Evolutionary conservation across 2,329 filamentous ascomycete species (phyloP), one percentile per base, ranked within the genome.

Genomic region (Fusarium aywerte): DNA sequence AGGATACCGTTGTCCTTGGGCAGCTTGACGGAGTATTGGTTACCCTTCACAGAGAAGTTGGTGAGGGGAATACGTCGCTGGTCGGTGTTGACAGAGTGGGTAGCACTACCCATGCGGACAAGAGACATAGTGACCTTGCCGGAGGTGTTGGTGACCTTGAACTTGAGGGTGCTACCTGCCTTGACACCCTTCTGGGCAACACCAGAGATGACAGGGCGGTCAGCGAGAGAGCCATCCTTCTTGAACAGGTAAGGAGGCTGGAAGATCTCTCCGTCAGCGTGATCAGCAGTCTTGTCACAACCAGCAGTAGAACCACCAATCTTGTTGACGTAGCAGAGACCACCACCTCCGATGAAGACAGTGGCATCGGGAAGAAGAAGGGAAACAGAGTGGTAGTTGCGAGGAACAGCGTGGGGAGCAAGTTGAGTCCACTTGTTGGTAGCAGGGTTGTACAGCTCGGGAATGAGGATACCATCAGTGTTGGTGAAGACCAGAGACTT

Each of bases 61-160:
- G 72, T 76, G 21, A 86, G 73, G 15, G 82, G 77, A 45, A 88
- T 78, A 10, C 85, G 80, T 21, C 86, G 75, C 76, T 88, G 85
- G 72, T 89, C 86, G 0, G 82, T 88, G 67, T 89, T 85, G 45
- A 87, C 80, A 2, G 84, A 81, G 71, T 88, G 85, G 0, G 86
- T 88, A 5, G 77, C 76, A 5, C 78, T 80, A 2, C 84, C 81
- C 43, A 81, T 79, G 7, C 86, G 78, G 27, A 89, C 73, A 15
- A 88, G 71, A 1, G 80, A 77, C 36, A 81, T 80, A 4, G 71
- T 72, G 32, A 76, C 15, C 1, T 67, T 62, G 44, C 71, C 68
- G 4, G 65, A 49, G 43, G 31, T 38, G 53, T 70, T 64, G 13
- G 56, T 53, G 13, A 75, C 73, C 23, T 49, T 60, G 50, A 74